Percentiles rank a stretch among this genome's conserved stretches.
Evolutionary conservation across 2,329 filamentous ascomycete genomes (phyloP).

Genomic region (Lachnellula arida): DNA sequence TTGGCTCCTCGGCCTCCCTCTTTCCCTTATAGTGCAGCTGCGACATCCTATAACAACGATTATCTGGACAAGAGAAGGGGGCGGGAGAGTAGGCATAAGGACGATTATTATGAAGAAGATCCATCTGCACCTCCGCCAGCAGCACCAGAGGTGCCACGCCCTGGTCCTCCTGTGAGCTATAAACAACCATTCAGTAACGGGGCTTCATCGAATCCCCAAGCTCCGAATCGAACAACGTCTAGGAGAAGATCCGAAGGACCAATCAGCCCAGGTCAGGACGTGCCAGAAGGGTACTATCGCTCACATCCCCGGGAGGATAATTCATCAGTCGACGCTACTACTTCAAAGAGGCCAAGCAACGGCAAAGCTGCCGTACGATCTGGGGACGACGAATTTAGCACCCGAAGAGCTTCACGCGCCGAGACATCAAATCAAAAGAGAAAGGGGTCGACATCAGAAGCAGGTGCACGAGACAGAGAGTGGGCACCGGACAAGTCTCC

Average conservation of each 20-base stretch:
- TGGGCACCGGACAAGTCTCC: slow-evolving; percentile 83
- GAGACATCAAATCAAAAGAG: slow-evolving; percentile 22
- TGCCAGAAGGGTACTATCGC: slow-evolving; percentile 22
- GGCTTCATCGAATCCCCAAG: slow-evolving; percentile 31
- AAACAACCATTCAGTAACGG: slow-evolving; percentile 43
- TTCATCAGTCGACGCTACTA: background rate
- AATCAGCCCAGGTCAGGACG: slow-evolving; percentile 15
- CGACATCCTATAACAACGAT: slow-evolving; percentile 35
- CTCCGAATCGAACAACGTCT: slow-evolving; percentile 27
- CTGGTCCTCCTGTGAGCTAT: slow-evolving; percentile 52
- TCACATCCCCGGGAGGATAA: slow-evolving; percentile 12
- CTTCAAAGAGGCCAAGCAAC: slow-evolving; percentile 15
- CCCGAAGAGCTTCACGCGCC: slow-evolving; percentile 15
- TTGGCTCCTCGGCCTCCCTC: slow-evolving; percentile 57
- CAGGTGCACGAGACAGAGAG: slow-evolving; percentile 42
- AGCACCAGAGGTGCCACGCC: slow-evolving; percentile 57
- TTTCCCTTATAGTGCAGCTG: slow-evolving; percentile 41
- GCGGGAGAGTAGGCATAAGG: slow-evolving; percentile 40
- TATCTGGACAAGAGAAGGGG: slow-evolving; percentile 40
- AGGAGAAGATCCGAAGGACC: slow-evolving; percentile 29
- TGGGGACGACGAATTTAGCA: slow-evolving; percentile 13
- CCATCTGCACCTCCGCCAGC: slow-evolving; percentile 37
- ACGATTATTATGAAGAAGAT: slow-evolving; percentile 34
- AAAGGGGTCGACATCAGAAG: slow-evolving; percentile 35
- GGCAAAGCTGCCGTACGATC: slow-evolving; percentile 18